phyloP scores from a whole-genome alignment of 2,329 filamentous ascomycete species.

The Hymenoscyphus scutula region DNA sequence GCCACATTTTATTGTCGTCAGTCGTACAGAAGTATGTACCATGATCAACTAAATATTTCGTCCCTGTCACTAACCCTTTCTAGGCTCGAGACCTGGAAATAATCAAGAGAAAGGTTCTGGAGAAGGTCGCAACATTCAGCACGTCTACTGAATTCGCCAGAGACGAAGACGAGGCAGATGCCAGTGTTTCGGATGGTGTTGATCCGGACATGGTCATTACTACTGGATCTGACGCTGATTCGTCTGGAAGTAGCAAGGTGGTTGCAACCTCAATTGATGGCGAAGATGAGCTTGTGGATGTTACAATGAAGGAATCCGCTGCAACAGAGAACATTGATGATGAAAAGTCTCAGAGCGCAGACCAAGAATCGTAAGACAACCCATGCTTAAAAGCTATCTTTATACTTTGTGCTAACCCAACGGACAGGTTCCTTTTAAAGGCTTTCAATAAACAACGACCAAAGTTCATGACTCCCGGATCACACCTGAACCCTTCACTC shows the following conservation, averaged over 20 bases:
- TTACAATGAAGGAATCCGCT: conserved; percentile 70
- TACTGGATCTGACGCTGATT: conserved; percentile 61
- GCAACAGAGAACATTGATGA: conserved; percentile 11
- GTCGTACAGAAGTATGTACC: conserved; percentile 62
- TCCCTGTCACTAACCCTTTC: not conserved
- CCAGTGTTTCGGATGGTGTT: conserved; percentile 49
- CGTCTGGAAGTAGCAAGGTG: conserved; percentile 67
- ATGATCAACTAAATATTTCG: conserved; percentile 30
- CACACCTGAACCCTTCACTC: conserved; percentile 60
- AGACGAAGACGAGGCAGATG: conserved; percentile 36
- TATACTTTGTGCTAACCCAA: not conserved
- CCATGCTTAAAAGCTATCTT: not conserved
- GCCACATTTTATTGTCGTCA: conserved; percentile 74
- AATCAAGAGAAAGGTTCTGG: conserved; percentile 77
- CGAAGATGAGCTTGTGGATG: conserved; percentile 87
- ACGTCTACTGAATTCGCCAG: conserved; percentile 60
- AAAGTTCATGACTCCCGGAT: conserved; percentile 51
- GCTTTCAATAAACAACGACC: conserved; percentile 41
- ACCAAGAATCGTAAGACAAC: conserved; percentile 7
- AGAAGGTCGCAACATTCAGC: conserved; percentile 73
- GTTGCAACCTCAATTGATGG: conserved; percentile 78
- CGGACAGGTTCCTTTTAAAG: conserved; percentile 18
- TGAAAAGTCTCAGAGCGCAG: not conserved
- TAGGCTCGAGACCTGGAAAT: conserved; percentile 58
- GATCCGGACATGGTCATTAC: conserved; percentile 70